Evolutionary conservation across 2,329 filamentous ascomycete genomes (phyloP).

Genomic region (Alternaria ethzedia): DNA sequence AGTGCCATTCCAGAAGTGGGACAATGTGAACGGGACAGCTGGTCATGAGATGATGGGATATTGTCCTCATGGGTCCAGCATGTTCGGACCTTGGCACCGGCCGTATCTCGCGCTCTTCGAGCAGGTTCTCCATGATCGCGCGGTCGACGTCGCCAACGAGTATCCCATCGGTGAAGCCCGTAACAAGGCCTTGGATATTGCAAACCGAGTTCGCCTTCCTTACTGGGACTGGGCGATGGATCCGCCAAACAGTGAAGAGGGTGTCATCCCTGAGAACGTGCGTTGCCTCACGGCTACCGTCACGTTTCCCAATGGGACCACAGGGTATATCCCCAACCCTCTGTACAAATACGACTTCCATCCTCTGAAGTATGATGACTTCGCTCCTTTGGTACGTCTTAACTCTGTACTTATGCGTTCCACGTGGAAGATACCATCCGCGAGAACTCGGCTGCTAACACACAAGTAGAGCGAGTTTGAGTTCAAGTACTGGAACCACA

Average conservation of each 20-base stretch:
- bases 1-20: conserved; percentile 39
- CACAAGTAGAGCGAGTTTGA: conserved; percentile 32
- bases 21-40: conserved; percentile 28
- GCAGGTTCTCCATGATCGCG: conserved; percentile 39
- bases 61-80: conserved; percentile 38
- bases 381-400: conserved; percentile 32
- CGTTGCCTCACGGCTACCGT: conserved; percentile 24
- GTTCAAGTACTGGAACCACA: conserved; percentile 44
- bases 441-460: not conserved
- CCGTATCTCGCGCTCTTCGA: conserved; percentile 44
- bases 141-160: conserved; percentile 38
- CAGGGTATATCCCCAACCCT: conserved; percentile 32
- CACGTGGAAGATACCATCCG: too few species aligned
- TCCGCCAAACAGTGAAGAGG: conserved; percentile 28
- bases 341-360: conserved; percentile 40
- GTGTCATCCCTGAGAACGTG: conserved; percentile 33
- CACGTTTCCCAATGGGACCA: conserved; percentile 38
- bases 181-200: conserved; percentile 29
- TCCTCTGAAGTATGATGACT: conserved; percentile 36
- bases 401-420: not conserved
- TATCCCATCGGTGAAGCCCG: conserved; percentile 31
- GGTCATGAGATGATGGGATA: conserved; percentile 35
- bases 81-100: conserved; percentile 43
- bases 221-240: conserved; percentile 46
- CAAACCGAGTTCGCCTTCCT: conserved; percentile 37